A percentile compares a stretch with the other conserved stretches of the same genome.
These are phyloP conservation scores for Trypanosoma congolense DNA, from an alignment of 208 protist genomes.

Conservation along the genomic window DNA sequence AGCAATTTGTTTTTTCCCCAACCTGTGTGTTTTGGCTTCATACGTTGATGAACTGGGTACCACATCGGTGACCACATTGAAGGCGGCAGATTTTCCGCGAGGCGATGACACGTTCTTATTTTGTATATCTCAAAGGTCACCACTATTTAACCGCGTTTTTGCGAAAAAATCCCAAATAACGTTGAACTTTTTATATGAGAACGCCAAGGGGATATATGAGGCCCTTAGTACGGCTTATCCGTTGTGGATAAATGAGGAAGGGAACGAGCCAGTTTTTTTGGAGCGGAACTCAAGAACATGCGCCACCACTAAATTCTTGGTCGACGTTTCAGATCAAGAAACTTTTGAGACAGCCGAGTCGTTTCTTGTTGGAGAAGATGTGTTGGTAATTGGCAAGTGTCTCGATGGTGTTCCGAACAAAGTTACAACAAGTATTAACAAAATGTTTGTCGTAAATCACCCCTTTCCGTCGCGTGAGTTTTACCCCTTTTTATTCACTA, in stretches of 20 bases:
- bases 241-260: slow-evolving; percentile 15
- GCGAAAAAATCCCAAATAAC: slow-evolving; percentile 9
- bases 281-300: slow-evolving; percentile 10
- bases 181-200: slow-evolving; percentile 17
- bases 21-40: slow-evolving; percentile 5
- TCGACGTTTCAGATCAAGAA: slow-evolving; percentile 3
- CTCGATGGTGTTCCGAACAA: background rate
- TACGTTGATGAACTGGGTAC: slow-evolving; percentile 6
- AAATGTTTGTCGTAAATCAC: background rate
- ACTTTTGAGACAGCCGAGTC: slow-evolving; percentile 20
- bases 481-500: slow-evolving; percentile 29
- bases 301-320: slow-evolving; percentile 11
- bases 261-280: slow-evolving; percentile 13
- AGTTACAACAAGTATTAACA: slow-evolving; percentile 1
- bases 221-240: slow-evolving; percentile 9
- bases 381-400: slow-evolving; percentile 24
- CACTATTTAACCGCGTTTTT: slow-evolving; percentile 33
- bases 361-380: slow-evolving; percentile 25
- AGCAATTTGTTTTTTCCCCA: slow-evolving; percentile 15
- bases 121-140: slow-evolving; percentile 16
- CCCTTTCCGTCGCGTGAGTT: slow-evolving; percentile 4
- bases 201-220: slow-evolving; percentile 14
- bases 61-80: slow-evolving; percentile 16
- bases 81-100: slow-evolving; percentile 22
- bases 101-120: slow-evolving; percentile 6